These are phyloP conservation scores for Penicillium sp. DNA, from an alignment of 2,329 filamentous ascomycete genomes.

Conservation along the genomic window DNA sequence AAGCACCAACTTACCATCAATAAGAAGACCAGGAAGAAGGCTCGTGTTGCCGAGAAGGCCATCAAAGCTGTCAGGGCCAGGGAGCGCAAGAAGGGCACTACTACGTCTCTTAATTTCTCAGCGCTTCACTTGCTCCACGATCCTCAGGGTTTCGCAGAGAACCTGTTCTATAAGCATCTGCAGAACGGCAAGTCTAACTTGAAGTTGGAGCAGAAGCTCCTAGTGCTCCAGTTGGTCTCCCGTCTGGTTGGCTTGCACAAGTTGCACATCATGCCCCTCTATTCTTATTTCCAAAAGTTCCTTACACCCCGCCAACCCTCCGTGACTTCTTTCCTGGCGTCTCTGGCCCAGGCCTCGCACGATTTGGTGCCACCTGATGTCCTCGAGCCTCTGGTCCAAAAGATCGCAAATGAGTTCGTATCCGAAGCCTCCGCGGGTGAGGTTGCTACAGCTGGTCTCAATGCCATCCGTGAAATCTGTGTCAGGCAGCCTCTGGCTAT, in stretches of 20 bases:
- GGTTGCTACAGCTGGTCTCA: constrained; percentile 86
- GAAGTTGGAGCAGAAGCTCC: constrained; percentile 79
- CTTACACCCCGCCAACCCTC: constrained; percentile 82
- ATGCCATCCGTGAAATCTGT: constrained; percentile 92
- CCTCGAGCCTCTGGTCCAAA: constrained; percentile 83
- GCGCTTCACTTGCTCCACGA: constrained; percentile 91
- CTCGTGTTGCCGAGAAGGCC: constrained; percentile 73
- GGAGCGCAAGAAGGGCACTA: constrained; percentile 82
- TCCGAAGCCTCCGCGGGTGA: constrained; percentile 89
- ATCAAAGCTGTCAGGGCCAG: constrained; percentile 75
- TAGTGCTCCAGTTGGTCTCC: constrained; percentile 87
- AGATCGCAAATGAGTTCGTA: constrained; percentile 98
- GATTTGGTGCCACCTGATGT: constrained; percentile 88
- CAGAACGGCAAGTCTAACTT: constrained; percentile 82
- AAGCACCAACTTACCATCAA: constrained; percentile 86
- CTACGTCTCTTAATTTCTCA: constrained; percentile 90
- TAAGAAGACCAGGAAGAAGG: constrained; percentile 91
- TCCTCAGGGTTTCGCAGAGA: constrained; percentile 88
- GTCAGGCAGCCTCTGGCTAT: constrained; percentile 91
- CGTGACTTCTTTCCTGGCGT: constrained; percentile 90
- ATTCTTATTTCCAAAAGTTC: constrained; percentile 94
- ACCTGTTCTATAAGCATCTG: constrained; percentile 83
- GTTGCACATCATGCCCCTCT: constrained; percentile 81
- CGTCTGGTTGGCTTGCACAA: constrained; percentile 89
- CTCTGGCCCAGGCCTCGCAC: constrained; percentile 86